Conservation (phyloP, 257 asterid genomes). For the Solanum gracilifrons region DNA sequence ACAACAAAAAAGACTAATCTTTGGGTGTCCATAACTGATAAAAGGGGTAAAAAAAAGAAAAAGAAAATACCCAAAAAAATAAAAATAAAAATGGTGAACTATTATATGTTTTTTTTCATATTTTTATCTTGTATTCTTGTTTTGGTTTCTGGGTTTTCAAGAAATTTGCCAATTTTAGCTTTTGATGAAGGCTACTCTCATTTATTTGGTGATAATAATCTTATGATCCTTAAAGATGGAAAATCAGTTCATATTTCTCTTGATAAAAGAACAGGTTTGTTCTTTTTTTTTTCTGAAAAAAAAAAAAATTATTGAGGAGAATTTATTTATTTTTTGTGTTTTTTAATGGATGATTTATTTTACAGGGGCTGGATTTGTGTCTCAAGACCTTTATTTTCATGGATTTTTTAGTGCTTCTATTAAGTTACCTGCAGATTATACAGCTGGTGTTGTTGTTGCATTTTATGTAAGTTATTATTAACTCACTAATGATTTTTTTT, state of each 20-base stretch:
- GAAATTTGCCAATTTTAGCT: conserved; percentile 52
- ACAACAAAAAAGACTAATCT: not conserved
- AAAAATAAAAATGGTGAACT: conserved; percentile 20
- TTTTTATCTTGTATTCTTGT: not conserved
- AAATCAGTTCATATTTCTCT: conserved; percentile 59
- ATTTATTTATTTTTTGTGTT: not conserved
- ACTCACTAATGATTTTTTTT: not conserved
- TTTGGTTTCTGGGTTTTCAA: conserved; percentile 44
- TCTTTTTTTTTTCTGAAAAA: not conserved
- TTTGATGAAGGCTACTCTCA: conserved; percentile 89
- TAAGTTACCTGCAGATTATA: conserved; percentile 83
- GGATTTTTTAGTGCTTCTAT: conserved; percentile 85
- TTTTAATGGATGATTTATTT: not conserved
- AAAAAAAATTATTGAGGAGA: not conserved
- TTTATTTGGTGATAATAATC: conserved; percentile 71
- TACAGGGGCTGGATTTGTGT: conserved; percentile 85
- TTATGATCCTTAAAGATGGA: conserved; percentile 65
- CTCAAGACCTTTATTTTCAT: conserved; percentile 76
- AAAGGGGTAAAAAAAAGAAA: not conserved
- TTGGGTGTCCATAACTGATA: not conserved
- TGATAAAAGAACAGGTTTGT: conserved; percentile 66
- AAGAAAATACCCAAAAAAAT: not conserved
- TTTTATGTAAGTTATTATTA: conserved; percentile 58
- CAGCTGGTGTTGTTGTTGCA: conserved; percentile 96
- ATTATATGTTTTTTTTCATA: not conserved